A percentile compares a stretch with the other conserved stretches of the same genome.
These are phyloP conservation scores for Fusarium sacchari DNA, from an alignment of 2,329 filamentous ascomycete genomes.

Conservation along the genomic window DNA sequence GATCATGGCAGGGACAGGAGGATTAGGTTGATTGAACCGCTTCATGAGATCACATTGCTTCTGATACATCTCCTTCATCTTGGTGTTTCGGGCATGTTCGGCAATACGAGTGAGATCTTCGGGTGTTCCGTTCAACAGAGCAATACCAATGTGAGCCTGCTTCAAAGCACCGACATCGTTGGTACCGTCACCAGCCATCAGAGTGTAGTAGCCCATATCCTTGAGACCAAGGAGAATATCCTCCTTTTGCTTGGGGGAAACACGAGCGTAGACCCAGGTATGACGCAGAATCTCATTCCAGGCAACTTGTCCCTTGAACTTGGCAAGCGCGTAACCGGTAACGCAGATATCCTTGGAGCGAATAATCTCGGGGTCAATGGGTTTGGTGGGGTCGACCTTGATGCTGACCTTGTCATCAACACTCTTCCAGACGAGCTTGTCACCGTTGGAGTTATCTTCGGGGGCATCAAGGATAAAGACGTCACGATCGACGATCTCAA, in stretches of 20 bases:
- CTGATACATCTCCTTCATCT: slow-evolving; percentile 99
- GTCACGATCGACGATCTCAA: slow-evolving; percentile 97
- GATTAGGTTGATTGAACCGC: slow-evolving; percentile 91
- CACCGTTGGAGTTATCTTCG: slow-evolving; percentile 83
- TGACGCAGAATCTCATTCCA: slow-evolving; percentile 83
- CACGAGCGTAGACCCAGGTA: slow-evolving; percentile 97
- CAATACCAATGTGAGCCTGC: slow-evolving; percentile 97
- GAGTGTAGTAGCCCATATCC: slow-evolving; percentile 95
- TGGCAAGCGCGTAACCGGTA: slow-evolving; percentile 91
- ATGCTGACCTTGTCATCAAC: slow-evolving; percentile 91
- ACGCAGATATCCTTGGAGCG: slow-evolving; percentile 91
- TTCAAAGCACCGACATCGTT: slow-evolving; percentile 98
- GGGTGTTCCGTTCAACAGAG: slow-evolving; percentile 91
- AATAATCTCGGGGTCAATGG: slow-evolving; percentile 83
- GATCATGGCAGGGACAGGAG: slow-evolving; percentile 92
- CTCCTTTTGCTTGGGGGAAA: slow-evolving; percentile 98
- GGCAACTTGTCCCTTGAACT: slow-evolving; percentile 83
- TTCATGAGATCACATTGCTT: slow-evolving; percentile 94
- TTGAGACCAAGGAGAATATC: slow-evolving; percentile 97
- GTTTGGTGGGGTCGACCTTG: slow-evolving; percentile 83
- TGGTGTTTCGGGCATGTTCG: slow-evolving; percentile 92
- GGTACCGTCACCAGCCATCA: slow-evolving; percentile 98
- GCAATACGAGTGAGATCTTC: slow-evolving; percentile 92
- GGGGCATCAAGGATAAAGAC: slow-evolving; percentile 95
- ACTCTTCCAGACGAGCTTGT: slow-evolving; percentile 91